phyloP scores from a whole-genome alignment of 116 monocot genomes.

The Trichopus zeylanicus region DNA sequence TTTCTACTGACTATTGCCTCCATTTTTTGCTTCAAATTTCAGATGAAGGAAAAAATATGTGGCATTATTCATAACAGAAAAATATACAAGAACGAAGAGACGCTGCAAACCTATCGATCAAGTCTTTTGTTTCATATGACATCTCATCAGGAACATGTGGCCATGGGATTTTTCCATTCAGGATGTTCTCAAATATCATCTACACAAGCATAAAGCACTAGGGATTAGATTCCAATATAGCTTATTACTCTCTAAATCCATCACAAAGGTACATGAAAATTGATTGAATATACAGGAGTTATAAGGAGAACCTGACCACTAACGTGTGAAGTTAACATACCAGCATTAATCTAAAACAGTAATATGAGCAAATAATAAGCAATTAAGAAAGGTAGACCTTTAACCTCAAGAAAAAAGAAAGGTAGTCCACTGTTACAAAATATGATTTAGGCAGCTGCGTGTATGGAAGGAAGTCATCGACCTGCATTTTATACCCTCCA shows the following conservation, averaged over 20 bases:
- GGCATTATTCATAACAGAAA: no score
- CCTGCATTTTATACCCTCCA: no score
- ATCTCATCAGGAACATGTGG: slow-evolving; percentile 60
- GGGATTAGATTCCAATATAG: not conserved
- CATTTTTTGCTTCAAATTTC: no score
- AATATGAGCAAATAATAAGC: not conserved
- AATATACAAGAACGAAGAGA: not conserved
- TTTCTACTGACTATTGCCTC: no score
- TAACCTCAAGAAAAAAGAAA: no score
- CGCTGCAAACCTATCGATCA: slow-evolving; percentile 64
- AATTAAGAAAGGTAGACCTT: no score
- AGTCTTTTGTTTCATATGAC: slow-evolving; percentile 64
- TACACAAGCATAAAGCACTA: slow-evolving; percentile 21
- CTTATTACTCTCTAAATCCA: not conserved
- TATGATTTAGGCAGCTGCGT: no score
- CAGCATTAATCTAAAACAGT: not conserved
- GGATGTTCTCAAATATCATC: slow-evolving; percentile 81
- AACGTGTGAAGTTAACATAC: not conserved
- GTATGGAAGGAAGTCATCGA: no score
- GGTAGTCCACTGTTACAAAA: no score
- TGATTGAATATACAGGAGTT: not conserved
- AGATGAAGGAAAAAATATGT: no score
- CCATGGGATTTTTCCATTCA: slow-evolving; percentile 77
- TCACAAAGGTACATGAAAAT: not conserved
- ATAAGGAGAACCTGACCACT: not conserved